A percentile compares a stretch with the other conserved stretches of the same genome.
Evolutionary conservation across 768 basidiomycete species (phyloP).

Genomic region (Strobilomyces echinocephalus): DNA sequence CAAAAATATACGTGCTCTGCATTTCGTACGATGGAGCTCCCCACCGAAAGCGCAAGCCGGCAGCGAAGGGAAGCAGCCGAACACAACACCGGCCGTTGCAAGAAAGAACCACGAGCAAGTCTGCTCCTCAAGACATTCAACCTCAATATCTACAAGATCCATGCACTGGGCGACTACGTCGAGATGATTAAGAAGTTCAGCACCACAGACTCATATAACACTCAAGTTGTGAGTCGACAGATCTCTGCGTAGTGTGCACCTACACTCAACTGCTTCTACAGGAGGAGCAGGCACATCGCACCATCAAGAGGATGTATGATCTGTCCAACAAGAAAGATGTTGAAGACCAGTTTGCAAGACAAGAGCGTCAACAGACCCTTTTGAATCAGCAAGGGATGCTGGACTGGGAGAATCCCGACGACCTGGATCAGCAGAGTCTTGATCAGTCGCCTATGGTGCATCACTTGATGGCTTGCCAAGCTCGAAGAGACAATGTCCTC

Average conservation of each 20-base stretch:
- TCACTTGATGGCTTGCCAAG: too few species aligned
- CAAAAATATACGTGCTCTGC: neutral
- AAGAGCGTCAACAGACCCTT: neutral
- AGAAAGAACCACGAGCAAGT: neutral
- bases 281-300: neutral
- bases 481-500: too few species aligned
- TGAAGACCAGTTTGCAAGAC: neutral
- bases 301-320: neutral
- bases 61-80: neutral
- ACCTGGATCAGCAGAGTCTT: too few species aligned
- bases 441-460: too few species aligned
- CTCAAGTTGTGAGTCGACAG: neutral
- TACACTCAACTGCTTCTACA: neutral
- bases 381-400: neutral
- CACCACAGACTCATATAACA: neutral
- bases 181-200: neutral
- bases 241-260: neutral
- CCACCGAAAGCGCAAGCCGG: neutral
- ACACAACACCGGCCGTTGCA: neutral
- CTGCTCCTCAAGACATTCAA: neutral
- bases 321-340: neutral
- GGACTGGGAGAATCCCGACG: too few species aligned
- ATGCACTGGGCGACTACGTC: neutral
- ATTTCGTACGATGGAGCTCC: neutral
- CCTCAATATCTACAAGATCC: neutral